phyloP scores from a whole-genome alignment of 805 yeast genomes.

The Candida chilensis region DNA sequence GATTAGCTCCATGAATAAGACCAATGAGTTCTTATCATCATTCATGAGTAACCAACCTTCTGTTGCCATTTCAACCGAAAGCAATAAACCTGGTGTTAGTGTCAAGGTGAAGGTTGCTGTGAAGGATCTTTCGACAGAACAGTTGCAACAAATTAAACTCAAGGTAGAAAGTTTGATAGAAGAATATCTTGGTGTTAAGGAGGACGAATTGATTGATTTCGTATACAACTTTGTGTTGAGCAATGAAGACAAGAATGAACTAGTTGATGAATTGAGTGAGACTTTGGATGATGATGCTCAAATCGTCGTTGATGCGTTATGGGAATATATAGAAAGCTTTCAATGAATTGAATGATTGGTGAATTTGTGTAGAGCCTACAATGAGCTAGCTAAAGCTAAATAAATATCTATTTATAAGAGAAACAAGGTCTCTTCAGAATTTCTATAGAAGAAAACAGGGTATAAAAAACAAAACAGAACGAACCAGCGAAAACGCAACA shows the following conservation, averaged over 20 bases:
- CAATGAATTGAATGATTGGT: too few relatives aligned
- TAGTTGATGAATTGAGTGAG: slow-evolving; percentile 38
- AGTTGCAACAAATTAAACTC: slow-evolving; percentile 13
- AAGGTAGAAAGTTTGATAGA: slow-evolving; percentile 35
- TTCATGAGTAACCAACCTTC: slow-evolving; percentile 1
- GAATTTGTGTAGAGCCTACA: too few relatives aligned
- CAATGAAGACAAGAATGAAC: slow-evolving; percentile 18
- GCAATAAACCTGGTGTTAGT: not conserved
- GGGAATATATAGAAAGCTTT: slow-evolving; percentile 15
- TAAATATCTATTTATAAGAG: too few relatives aligned
- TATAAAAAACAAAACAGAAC: too few relatives aligned
- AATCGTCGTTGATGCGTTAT: slow-evolving; percentile 28
- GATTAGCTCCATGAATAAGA: slow-evolving; percentile 5
- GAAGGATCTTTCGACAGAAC: slow-evolving; percentile 5
- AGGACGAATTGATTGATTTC: slow-evolving; percentile 37
- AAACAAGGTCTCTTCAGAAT: too few relatives aligned
- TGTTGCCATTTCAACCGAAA: not conserved
- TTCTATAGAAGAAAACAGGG: too few relatives aligned
- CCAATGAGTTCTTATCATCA: slow-evolving; percentile 7
- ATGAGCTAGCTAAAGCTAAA: too few relatives aligned
- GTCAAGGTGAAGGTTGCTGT: slow-evolving; percentile 1
- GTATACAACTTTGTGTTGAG: slow-evolving; percentile 27
- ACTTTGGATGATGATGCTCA: slow-evolving; percentile 41
- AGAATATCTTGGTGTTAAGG: slow-evolving; percentile 44
- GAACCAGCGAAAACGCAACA: too few relatives aligned